Conservation (phyloP, 2,329 filamentous ascomycete species). For the Talaromyces sp. region DNA sequence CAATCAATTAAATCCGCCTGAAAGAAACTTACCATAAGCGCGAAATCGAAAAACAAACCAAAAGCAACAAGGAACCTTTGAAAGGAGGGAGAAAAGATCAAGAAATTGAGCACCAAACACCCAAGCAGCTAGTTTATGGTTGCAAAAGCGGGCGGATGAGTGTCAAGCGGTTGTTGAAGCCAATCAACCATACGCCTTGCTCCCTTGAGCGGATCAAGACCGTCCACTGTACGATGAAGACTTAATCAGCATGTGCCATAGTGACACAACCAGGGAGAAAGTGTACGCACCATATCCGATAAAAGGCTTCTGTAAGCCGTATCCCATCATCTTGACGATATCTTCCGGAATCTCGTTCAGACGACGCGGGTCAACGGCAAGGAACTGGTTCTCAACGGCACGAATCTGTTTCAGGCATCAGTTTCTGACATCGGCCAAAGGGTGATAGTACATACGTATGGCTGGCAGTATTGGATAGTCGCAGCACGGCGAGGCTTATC, state of each 20-base stretch:
- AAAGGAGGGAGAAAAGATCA: not conserved
- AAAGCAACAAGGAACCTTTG: not conserved
- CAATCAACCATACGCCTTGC: conserved; percentile 29
- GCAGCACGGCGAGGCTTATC: conserved; percentile 30
- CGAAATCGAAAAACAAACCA: not conserved
- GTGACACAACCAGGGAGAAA: not conserved
- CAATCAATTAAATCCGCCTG: not conserved
- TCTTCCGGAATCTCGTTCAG: conserved; percentile 27
- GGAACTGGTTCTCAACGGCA: conserved; percentile 32
- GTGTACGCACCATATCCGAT: conserved; percentile 29
- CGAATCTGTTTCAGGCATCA: conserved; percentile 24
- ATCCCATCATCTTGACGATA: conserved; percentile 37
- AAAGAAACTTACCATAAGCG: not conserved
- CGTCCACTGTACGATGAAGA: conserved; percentile 25
- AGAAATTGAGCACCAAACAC: not conserved
- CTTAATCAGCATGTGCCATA: not conserved
- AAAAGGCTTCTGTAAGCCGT: conserved; percentile 30
- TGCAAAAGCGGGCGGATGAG: conserved; percentile 27
- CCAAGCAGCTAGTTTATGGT: not conserved
- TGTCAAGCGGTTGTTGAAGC: conserved; percentile 28
- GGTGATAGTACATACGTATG: conserved; percentile 26
- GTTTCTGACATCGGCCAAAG: not conserved
- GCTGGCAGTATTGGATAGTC: conserved; percentile 43
- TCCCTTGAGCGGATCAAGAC: conserved; percentile 27
- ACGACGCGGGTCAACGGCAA: conserved; percentile 32